Conservation (phyloP, 2,329 filamentous ascomycete genomes). For the Diaporthe humulicola region DNA sequence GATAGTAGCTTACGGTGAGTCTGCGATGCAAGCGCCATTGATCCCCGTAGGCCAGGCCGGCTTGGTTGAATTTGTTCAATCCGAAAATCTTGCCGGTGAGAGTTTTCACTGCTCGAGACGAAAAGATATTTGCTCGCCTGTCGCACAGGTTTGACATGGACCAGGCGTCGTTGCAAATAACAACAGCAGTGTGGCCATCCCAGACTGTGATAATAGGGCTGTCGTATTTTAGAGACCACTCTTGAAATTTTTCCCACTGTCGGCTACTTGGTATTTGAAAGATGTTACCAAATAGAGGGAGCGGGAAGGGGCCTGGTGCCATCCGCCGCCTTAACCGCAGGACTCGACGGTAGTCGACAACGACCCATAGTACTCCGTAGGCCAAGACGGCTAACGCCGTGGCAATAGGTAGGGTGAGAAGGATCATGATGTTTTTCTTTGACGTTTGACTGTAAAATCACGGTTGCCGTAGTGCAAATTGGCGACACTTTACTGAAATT, state of each 20-base stretch:
- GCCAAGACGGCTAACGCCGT: not conserved
- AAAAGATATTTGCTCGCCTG: conserved; percentile 17
- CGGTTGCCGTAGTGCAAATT: not conserved
- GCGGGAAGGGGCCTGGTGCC: not conserved
- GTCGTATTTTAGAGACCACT: not conserved
- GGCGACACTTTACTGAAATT: not conserved
- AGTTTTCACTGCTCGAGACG: conserved; percentile 5
- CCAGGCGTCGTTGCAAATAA: not conserved
- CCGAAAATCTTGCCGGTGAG: not conserved
- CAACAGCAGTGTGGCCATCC: not conserved
- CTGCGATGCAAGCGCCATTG: not conserved
- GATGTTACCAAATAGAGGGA: not conserved
- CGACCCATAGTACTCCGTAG: not conserved
- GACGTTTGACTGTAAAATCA: not conserved
- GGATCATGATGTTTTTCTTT: not conserved
- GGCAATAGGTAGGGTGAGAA: not conserved
- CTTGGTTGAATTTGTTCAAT: not conserved
- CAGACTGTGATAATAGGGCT: not conserved
- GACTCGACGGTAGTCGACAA: not conserved
- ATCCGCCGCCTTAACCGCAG: not conserved
- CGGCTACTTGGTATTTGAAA: not conserved
- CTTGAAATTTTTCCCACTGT: not conserved
- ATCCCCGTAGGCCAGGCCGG: not conserved
- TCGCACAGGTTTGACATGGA: conserved; percentile 15
- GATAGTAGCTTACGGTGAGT: not conserved